Evolutionary conservation across 139 green algal species (phyloP), one percentile per base, ranked within the genome.

Genomic region (Micromonas commoda): DNA sequence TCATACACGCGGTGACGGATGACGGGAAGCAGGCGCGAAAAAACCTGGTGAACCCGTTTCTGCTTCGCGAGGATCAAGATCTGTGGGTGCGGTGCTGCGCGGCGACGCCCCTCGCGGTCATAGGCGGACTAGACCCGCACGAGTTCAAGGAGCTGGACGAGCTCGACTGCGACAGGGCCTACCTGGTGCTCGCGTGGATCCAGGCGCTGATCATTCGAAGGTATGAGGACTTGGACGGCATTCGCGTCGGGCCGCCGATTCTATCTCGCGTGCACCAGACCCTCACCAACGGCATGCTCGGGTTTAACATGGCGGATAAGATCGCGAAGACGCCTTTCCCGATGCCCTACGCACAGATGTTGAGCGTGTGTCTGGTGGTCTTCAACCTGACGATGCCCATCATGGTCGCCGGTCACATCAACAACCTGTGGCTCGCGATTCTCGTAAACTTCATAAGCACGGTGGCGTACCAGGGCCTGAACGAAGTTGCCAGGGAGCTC

Each of bases 401-500:
- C 29, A 32, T 64, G 9, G 26, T 77, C 33, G 51, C 28, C 35
- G 71, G 5, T 21, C 26, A 35, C 71, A 54, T 69, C 3, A 64
- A 65, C 33, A 16, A 3, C 5, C 19, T 33, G 51, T 65, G 26
- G 32, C 61, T 87, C 67, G 77, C 73, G 2, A 60, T 72, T 6
- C 23, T 83, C 0, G 2, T 86, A 3, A 80, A n/a, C 16, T 61
- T 84, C 23, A 26, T 87, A 23, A 66, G 73, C 6, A 80, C 81
- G 21, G 24, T 53, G 21, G 80, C 74, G 2, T 89, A 87, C 71
- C 85, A 81, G 78, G 52, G 70, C 4, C 38, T 88, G 3, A 88
- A 90, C 51, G 85, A 90, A 69, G 84, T 88, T 29, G 82, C 86
- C 9, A 57, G 85, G 31, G 86, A 90, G 37, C 77, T 89, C 70